Percentiles rank a stretch among this genome's conserved stretches.
phyloP scores from a whole-genome alignment of 116 monocot species.

The Trichopus zeylanicus region DNA sequence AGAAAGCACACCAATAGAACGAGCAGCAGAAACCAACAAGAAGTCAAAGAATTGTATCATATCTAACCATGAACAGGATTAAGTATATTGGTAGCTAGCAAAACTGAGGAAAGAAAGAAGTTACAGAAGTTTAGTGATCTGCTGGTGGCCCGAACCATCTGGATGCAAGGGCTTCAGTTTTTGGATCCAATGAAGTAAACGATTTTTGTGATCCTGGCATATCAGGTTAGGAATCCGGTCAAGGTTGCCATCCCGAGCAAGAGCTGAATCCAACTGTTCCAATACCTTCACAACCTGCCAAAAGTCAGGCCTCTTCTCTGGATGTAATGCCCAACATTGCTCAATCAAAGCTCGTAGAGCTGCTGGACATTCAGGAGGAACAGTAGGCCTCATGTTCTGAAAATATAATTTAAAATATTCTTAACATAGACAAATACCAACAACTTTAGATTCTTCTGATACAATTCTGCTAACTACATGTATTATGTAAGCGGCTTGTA shows the following conservation, averaged over 20 bases:
- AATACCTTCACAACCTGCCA: slow-evolving; percentile 75
- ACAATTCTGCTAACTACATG: too few relatives aligned
- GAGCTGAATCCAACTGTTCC: slow-evolving; percentile 44
- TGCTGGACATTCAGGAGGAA: slow-evolving; percentile 48
- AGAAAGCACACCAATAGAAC: too few relatives aligned
- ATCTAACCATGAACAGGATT: too few relatives aligned
- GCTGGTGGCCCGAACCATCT: not conserved
- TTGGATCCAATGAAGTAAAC: slow-evolving; percentile 38
- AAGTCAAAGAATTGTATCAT: too few relatives aligned
- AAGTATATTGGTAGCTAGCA: slow-evolving; percentile 6
- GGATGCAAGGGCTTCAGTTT: slow-evolving; percentile 30
- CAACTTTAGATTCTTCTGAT: too few relatives aligned
- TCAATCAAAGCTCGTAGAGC: slow-evolving; percentile 52
- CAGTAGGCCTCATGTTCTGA: slow-evolving; percentile 56
- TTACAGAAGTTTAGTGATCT: slow-evolving; percentile 26
- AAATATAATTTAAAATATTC: not conserved
- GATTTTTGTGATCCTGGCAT: slow-evolving; percentile 42
- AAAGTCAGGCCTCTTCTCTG: slow-evolving; percentile 69
- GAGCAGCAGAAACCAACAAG: too few relatives aligned
- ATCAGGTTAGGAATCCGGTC: slow-evolving; percentile 23
- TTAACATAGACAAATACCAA: too few relatives aligned
- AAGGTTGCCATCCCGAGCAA: slow-evolving; percentile 39
- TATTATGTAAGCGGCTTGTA: too few relatives aligned
- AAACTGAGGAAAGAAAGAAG: not conserved
- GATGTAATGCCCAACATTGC: slow-evolving; percentile 48